phyloP scores from a whole-genome alignment of 208 protist genomes.

The Acanthamoeba triangularis region DNA sequence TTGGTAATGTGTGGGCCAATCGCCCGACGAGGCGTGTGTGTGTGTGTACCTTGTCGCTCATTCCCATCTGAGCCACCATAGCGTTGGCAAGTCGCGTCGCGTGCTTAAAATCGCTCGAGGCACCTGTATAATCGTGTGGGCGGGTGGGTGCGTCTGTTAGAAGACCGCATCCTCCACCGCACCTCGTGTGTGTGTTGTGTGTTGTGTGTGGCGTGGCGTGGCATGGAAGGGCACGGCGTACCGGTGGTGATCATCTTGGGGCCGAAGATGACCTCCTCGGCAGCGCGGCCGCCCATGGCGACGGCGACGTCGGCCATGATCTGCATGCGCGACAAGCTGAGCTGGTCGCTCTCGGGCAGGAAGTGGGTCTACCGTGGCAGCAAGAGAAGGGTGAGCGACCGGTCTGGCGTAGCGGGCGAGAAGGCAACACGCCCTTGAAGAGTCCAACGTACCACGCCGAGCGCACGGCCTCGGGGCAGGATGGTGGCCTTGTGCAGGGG shows the following conservation, averaged over 20 bases:
- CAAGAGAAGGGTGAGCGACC: no score
- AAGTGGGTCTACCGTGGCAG: slow-evolving; percentile 77
- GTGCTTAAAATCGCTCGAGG: slow-evolving; percentile 95
- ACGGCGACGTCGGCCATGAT: slow-evolving; percentile 95
- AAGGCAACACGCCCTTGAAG: background rate
- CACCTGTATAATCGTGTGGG: no score
- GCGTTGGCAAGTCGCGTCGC: slow-evolving; percentile 94
- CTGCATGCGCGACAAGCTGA: slow-evolving; percentile 89
- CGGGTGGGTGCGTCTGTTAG: no score
- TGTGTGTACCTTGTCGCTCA: slow-evolving; percentile 88
- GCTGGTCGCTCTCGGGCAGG: slow-evolving; percentile 86
- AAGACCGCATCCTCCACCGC: no score
- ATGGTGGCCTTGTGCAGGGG: slow-evolving; percentile 98
- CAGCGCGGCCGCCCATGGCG: slow-evolving; percentile 96
- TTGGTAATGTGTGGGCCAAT: no score
- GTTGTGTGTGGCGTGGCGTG: background rate
- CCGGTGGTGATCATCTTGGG: slow-evolving; percentile 94
- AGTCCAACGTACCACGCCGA: slow-evolving; percentile 85
- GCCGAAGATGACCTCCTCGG: slow-evolving; percentile 97
- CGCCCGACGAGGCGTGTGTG: no score
- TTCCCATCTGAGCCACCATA: slow-evolving; percentile 90
- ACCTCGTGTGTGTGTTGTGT: no score
- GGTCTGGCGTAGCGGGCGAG: no score
- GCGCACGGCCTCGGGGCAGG: slow-evolving; percentile 88
- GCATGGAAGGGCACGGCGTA: no score